These are phyloP conservation scores for Backusella circina DNA, from an alignment of 192 early-diverging fungal genomes.

Conservation along the genomic window DNA sequence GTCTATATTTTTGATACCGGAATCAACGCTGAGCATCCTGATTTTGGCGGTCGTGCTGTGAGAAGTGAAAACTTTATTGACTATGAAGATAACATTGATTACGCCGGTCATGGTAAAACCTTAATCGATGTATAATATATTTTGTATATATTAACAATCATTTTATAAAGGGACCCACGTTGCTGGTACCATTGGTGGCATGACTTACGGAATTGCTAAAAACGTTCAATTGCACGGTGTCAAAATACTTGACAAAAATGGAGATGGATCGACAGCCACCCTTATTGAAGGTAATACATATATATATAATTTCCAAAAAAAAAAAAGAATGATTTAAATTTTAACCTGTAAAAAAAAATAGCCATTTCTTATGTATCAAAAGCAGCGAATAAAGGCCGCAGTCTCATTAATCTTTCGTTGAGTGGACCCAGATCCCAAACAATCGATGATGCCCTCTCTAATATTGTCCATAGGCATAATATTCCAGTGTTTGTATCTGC, in stretches of 20 bases:
- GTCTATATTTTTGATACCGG: slow-evolving; percentile 70
- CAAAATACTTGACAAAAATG: slow-evolving; percentile 54
- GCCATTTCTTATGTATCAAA: slow-evolving; percentile 18
- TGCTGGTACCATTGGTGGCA: slow-evolving; percentile 29
- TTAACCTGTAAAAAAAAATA: neutral
- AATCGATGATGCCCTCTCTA: slow-evolving; percentile 39
- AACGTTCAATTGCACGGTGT: slow-evolving; percentile 52
- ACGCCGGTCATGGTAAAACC: slow-evolving; percentile 43
- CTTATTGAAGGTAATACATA: slow-evolving; percentile 47
- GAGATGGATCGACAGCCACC: slow-evolving; percentile 44
- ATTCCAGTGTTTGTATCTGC: slow-evolving; percentile 56
- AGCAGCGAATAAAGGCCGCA: slow-evolving; percentile 15
- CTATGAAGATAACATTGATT: slow-evolving; percentile 30
- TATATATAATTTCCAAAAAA: too few relatives aligned
- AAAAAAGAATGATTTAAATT: neutral
- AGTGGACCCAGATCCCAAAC: slow-evolving; percentile 46
- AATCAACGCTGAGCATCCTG: slow-evolving; percentile 39
- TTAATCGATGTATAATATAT: neutral
- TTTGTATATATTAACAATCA: neutral
- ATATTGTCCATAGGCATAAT: slow-evolving; percentile 21
- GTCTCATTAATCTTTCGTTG: slow-evolving; percentile 59
- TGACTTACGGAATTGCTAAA: slow-evolving; percentile 64
- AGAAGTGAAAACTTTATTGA: slow-evolving; percentile 37
- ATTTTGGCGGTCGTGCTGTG: slow-evolving; percentile 48
- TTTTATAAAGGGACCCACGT: slow-evolving; percentile 20